Evolutionary conservation across 306 rosid genomes (phyloP).

Genomic region (Lathyrus oleraceus): DNA sequence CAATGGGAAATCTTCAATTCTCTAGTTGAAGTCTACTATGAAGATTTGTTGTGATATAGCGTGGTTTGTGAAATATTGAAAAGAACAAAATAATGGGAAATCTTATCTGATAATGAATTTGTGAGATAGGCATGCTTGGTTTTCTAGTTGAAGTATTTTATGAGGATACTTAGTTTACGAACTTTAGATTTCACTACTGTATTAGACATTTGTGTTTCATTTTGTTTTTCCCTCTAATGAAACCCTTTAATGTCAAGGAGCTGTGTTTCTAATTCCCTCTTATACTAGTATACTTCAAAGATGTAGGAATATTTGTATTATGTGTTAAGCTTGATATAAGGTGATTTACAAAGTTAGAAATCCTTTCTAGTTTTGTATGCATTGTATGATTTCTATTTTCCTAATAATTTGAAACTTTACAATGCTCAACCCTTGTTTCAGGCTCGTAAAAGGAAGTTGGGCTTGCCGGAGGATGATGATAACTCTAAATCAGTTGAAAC

Average conservation of each 20-base stretch:
- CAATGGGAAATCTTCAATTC: no score
- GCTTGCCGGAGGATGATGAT: constrained; percentile 66
- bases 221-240: background rate
- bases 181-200: background rate
- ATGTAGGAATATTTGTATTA: background rate
- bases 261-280: no score
- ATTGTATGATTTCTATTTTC: constrained; percentile 4
- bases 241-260: no score
- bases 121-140: background rate
- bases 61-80: background rate
- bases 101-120: background rate
- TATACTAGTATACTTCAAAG: background rate
- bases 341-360: background rate
- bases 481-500: constrained; percentile 34
- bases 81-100: background rate
- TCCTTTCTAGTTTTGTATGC: background rate
- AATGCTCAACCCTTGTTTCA: constrained; percentile 34
- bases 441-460: constrained; percentile 91
- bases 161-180: background rate
- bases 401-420: background rate
- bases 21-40: no score
- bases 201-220: background rate
- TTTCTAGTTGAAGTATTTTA: background rate
- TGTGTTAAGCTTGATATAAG: background rate
- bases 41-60: no score